These are phyloP conservation scores for Botrytis sinoallii DNA, from an alignment of 2,329 filamentous ascomycete genomes.

Conservation along the genomic window DNA sequence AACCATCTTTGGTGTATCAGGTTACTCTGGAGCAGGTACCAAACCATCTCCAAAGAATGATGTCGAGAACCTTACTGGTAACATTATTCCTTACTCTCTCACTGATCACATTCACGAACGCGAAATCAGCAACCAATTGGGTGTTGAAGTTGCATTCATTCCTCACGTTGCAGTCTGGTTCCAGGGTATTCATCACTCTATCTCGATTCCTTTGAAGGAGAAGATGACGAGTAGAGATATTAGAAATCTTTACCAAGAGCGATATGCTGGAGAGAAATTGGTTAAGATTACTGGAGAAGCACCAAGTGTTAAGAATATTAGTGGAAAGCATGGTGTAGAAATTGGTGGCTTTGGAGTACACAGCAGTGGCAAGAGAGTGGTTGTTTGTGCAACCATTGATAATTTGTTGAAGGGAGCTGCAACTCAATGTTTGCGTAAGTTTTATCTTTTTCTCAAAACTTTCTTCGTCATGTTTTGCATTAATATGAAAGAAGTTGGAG, in stretches of 20 bases:
- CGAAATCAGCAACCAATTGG: constrained; percentile 80
- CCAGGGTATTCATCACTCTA: constrained; percentile 88
- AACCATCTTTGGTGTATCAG: constrained; percentile 84
- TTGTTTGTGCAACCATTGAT: constrained; percentile 92
- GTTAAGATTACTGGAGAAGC: constrained; percentile 89
- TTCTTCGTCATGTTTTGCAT: constrained; percentile 19
- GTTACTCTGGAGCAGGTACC: constrained; percentile 92
- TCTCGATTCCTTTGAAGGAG: constrained; percentile 82
- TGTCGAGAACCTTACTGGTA: constrained; percentile 75
- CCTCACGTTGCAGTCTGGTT: constrained; percentile 98
- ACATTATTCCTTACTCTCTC: constrained; percentile 86
- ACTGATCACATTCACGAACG: constrained; percentile 94
- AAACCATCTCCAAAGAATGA: constrained; percentile 96
- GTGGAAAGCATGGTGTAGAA: constrained; percentile 82
- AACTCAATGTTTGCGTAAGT: constrained; percentile 87
- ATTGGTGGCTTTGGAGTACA: constrained; percentile 96
- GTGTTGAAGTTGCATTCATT: constrained; percentile 73
- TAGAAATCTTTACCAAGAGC: constrained; percentile 90
- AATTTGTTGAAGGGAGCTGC: constrained; percentile 91
- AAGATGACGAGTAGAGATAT: constrained; percentile 89
- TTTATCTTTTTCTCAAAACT: constrained; percentile 13
- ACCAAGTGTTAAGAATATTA: constrained; percentile 80
- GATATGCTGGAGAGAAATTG: constrained; percentile 92
- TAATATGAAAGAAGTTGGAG: not conserved
- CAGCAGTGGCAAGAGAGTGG: constrained; percentile 81